Evolutionary conservation across 176 grass and related monocot genomes (phyloP), one percentile per base, ranked within the genome.

Genomic region (Puccinellia tenuiflora): DNA sequence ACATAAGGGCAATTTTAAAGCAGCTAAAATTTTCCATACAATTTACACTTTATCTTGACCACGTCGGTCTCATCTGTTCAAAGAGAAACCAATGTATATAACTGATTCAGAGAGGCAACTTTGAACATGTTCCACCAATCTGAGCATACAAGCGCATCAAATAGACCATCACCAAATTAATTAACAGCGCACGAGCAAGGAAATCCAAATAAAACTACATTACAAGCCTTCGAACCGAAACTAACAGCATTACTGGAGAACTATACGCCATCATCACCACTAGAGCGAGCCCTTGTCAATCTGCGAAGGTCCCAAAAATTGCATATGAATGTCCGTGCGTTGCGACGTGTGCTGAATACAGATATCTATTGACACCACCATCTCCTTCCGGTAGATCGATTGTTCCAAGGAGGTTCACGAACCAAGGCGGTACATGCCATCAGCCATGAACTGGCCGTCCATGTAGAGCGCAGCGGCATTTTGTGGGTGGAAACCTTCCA

Each of bases 401-500:
- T 28, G 2, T 59, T 14, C 9, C 47, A 5, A 3, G n/a, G 13
- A 7, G 22, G 21, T 51, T 90, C 55, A 93, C 2, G 88, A 90
- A 69, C 88, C 91, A 0, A 93, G 79, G 62, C 86, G 84, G 18
- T 89, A 94, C 74, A 91, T 77, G n/a, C 86, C 92, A 4, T 91
- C 88, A 0, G 80, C 80, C 86, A 91, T 94, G 86, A 91, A 89
- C 1, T 83, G 86, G 20, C 86, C 84, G 3, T 94, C 88, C 86
- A 94, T 74, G 76, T 84, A 91, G 25, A 91, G 40, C 7, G 86
- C 75, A 0, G 88, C 88, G 0, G 88, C 86, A 3, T 18, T 94
- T 54, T 91, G 88, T 0, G 89, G 86, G 78, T 94, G 92, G 73
- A 86, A 94, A 1, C 92, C 86, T 61, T 91, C 92, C 88, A 91